Percentiles rank a stretch among this genome's conserved stretches.
Conservation (phyloP, 2,329 filamentous ascomycete species). For the Calonectria ilicicola region DNA sequence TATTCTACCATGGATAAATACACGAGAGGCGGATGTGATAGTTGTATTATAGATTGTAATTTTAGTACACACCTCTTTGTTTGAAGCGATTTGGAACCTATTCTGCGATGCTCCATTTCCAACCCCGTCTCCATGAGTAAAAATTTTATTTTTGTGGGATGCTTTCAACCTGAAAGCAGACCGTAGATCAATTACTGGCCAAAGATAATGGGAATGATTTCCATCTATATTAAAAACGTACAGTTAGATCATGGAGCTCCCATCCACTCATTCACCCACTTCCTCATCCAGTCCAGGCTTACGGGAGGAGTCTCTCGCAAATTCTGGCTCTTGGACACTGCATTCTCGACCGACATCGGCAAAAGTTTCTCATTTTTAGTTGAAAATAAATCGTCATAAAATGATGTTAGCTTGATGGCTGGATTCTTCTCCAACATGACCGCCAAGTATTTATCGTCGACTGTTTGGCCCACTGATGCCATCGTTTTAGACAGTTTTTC, state of each 20-base stretch:
- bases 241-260: background rate
- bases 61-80: no score
- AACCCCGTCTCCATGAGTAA: no score
- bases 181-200: no score
- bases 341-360: background rate
- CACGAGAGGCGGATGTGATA: no score
- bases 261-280: background rate
- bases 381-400: background rate
- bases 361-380: background rate
- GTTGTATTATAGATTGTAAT: no score
- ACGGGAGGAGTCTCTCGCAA: background rate
- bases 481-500: background rate
- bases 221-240: no score
- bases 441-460: background rate
- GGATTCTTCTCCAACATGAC: background rate
- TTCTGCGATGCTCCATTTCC: no score
- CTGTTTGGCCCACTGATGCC: background rate
- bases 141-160: no score
- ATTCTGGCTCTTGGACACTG: background rate
- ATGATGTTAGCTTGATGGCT: background rate
- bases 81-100: no score
- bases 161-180: no score
- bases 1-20: no score
- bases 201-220: no score
- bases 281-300: background rate